These are phyloP conservation scores for Barbarea vulgaris DNA, from an alignment of 345 rosid species.

Conservation along the genomic window DNA sequence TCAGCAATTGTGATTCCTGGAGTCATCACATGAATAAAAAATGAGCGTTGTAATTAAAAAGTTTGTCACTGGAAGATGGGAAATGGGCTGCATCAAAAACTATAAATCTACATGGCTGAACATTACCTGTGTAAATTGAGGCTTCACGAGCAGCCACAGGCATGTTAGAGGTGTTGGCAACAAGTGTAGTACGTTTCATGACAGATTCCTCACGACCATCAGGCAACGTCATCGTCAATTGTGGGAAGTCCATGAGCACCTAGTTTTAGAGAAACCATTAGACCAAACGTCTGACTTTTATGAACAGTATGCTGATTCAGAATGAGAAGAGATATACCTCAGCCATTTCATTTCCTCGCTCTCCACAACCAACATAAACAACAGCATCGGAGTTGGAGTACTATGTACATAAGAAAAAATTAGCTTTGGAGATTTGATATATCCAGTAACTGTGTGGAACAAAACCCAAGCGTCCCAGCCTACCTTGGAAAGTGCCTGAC, in stretches of 20 bases:
- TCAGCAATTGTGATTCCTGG: conserved; percentile 99
- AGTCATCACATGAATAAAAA: conserved; percentile 8
- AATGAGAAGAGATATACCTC: conserved; percentile 58
- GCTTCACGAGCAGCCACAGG: conserved; percentile 99
- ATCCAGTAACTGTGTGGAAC: conserved; percentile 10
- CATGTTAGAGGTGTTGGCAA: conserved; percentile 99
- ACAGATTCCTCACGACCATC: conserved; percentile 99
- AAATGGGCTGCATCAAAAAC: conserved; percentile 16
- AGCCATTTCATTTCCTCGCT: conserved; percentile 99
- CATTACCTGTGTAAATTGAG: conserved; percentile 92
- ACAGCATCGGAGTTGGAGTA: conserved; percentile 98
- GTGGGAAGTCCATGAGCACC: conserved; percentile 99
- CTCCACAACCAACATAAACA: conserved; percentile 99
- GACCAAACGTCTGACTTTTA: not conserved
- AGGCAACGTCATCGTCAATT: conserved; percentile 99
- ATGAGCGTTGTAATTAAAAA: not conserved
- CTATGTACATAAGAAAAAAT: conserved; percentile 50
- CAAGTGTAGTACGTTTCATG: conserved; percentile 99
- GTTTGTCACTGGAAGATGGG: conserved; percentile 1
- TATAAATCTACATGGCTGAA: conserved; percentile 11
- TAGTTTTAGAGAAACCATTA: conserved; percentile 38
- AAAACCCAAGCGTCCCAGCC: conserved; percentile 10
- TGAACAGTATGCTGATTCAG: conserved; percentile 15
- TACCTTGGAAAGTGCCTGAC: conserved; percentile 99
- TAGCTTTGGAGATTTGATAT: conserved; percentile 8